Evolutionary conservation across 2,329 filamentous ascomycete genomes (phyloP).

Genomic region (Paecilomyces sp.): DNA sequence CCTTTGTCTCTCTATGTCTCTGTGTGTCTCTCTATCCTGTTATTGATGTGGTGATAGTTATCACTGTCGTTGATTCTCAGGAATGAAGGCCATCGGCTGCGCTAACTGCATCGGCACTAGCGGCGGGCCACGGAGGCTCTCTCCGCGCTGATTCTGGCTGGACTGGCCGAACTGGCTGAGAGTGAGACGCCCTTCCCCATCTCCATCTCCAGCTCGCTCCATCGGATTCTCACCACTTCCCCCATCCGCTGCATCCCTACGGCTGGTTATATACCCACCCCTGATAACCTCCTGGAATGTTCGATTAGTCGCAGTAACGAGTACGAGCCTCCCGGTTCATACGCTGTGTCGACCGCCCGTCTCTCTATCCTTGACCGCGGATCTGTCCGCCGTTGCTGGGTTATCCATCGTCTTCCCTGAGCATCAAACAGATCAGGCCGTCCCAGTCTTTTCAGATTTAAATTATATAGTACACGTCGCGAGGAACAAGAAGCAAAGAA

Average conservation of each 20-base stretch:
- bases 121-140: conserved; percentile 6
- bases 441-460: neutral
- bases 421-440: neutral
- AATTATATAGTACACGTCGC: neutral
- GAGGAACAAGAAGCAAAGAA: neutral
- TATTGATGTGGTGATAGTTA: no score
- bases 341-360: neutral
- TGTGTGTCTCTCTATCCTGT: no score
- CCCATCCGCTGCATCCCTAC: neutral
- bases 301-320: neutral
- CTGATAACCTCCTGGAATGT: neutral
- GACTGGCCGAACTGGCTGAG: conserved; percentile 6
- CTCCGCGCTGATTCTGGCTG: conserved; percentile 10
- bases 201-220: conserved; percentile 2
- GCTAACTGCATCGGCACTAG: conserved; percentile 11
- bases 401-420: neutral
- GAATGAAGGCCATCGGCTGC: neutral
- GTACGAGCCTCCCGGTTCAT: neutral
- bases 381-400: neutral
- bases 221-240: conserved; percentile 3
- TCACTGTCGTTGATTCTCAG: no score
- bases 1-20: no score
- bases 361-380: neutral
- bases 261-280: neutral
- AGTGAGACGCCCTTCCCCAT: neutral